phyloP scores from a whole-genome alignment of 139 green algal species.

The Tetratostichococcus sp. region DNA sequence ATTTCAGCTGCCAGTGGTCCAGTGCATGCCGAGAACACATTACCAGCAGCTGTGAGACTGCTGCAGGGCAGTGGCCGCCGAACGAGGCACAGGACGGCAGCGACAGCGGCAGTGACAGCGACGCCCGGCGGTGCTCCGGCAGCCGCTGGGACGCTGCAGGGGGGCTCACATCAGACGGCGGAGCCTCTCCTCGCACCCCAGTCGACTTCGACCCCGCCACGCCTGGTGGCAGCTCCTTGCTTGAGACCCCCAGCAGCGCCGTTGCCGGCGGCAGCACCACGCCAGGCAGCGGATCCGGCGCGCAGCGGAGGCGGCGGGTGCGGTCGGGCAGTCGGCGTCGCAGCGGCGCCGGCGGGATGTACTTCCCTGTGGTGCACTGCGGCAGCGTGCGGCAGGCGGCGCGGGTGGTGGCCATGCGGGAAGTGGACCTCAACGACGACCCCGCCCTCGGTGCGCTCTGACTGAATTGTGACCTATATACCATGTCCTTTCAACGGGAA shows the following conservation, averaged over 20 bases:
- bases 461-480: background rate
- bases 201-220: no score
- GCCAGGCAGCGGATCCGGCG: background rate
- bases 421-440: conserved; percentile 5
- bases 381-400: conserved; percentile 67
- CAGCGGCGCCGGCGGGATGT: conserved; percentile 1
- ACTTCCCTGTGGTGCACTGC: conserved; percentile 64
- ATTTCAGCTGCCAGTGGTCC: no score
- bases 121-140: background rate
- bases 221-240: no score
- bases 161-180: background rate
- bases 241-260: no score
- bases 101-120: background rate
- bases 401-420: conserved; percentile 30
- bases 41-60: no score
- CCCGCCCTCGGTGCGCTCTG: background rate
- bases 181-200: background rate
- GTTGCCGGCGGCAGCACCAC: background rate
- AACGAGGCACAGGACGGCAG: background rate
- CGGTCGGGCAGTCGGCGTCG: background rate
- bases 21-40: no score
- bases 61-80: background rate
- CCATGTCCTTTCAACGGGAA: no score
- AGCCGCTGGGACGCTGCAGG: background rate
- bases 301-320: no score